A percentile compares a stretch with the other conserved stretches of the same genome.
Conservation (phyloP, 140 eudicot species). For the Flaveria floridana region DNA sequence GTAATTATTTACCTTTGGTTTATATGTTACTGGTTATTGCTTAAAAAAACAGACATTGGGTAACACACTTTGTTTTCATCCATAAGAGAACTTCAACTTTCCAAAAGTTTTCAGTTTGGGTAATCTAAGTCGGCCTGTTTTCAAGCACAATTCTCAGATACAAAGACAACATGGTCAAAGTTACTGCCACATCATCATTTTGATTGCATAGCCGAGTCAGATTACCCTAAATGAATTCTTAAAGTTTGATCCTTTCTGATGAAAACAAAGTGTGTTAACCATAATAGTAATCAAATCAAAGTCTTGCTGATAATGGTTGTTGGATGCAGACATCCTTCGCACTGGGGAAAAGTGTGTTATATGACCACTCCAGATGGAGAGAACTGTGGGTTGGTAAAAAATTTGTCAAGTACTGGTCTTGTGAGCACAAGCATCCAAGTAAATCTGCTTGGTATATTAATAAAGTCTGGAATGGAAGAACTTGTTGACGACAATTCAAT, state of each 20-base stretch:
- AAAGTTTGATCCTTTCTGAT: conserved; percentile 4
- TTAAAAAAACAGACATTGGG: background rate
- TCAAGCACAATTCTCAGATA: background rate
- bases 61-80: conserved; percentile 5
- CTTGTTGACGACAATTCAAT: conserved; percentile 51
- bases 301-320: conserved; percentile 34
- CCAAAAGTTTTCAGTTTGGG: background rate
- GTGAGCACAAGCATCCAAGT: conserved; percentile 53
- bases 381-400: conserved; percentile 86
- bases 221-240: background rate
- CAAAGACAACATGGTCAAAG: conserved; percentile 5
- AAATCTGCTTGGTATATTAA: conserved; percentile 46
- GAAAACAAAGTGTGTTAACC: conserved; percentile 11
- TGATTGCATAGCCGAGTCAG: background rate
- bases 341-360: conserved; percentile 89
- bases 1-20: background rate
- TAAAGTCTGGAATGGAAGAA: conserved; percentile 63
- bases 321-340: conserved; percentile 88
- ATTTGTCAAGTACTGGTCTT: conserved; percentile 76
- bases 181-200: background rate
- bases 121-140: background rate
- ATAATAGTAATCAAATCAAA: background rate
- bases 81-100: background rate
- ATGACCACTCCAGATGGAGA: conserved; percentile 96
- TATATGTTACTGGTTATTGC: conserved; percentile 2